phyloP scores from a whole-genome alignment of 176 grass and related monocot genomes.

The Oryza officinalis region DNA sequence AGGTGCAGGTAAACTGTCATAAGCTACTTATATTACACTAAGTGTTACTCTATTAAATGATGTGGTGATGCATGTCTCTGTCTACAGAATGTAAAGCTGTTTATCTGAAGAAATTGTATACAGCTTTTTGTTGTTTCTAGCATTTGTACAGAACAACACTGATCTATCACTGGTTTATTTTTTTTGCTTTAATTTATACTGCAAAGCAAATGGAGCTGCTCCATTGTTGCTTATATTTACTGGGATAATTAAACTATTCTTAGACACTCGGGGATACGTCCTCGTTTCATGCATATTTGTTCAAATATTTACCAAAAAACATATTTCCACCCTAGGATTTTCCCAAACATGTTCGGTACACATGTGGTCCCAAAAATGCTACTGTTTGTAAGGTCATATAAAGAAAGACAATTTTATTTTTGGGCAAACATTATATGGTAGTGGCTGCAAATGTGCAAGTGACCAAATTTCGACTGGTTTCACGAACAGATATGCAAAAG shows the following conservation, averaged over 20 bases:
- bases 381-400: background rate
- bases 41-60: background rate
- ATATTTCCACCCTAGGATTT: background rate
- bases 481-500: background rate
- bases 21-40: background rate
- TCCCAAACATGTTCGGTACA: background rate
- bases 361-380: background rate
- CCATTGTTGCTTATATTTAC: background rate
- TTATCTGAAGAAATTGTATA: background rate
- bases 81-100: background rate
- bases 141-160: background rate
- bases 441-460: background rate
- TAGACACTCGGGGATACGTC: too few relatives aligned
- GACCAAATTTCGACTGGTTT: background rate
- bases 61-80: background rate
- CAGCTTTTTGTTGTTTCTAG: background rate
- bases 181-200: background rate
- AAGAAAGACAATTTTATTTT: background rate
- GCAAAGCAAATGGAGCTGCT: background rate
- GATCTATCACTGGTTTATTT: background rate
- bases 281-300: background rate
- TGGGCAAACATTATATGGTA: background rate
- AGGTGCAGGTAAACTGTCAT: background rate
- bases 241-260: too few relatives aligned
- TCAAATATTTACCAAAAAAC: too few relatives aligned